Conservation (phyloP, 164 flowering plant genomes). For the Vitis labrusca region DNA sequence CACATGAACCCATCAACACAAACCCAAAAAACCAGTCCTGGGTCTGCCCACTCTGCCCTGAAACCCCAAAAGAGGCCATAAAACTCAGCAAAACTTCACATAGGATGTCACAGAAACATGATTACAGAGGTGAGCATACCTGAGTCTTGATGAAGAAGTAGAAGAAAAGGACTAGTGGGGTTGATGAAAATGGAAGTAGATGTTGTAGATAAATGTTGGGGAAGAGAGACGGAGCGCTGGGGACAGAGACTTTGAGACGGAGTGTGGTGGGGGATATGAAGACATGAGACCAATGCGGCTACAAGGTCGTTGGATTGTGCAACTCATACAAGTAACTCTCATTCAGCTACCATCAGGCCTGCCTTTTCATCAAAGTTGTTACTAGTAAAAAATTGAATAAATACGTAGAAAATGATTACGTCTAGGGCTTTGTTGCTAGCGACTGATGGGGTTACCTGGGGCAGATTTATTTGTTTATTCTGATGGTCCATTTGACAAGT, state of each 20-base stretch:
- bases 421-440: neutral
- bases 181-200: neutral
- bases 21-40: neutral
- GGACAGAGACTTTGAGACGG: constrained; percentile 7
- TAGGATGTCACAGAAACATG: neutral
- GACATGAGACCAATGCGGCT: neutral
- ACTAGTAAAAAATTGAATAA: constrained; percentile 1
- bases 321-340: constrained; percentile 1
- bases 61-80: neutral
- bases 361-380: constrained; percentile 25
- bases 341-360: constrained; percentile 8
- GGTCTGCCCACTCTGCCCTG: neutral
- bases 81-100: neutral
- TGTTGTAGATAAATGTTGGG: neutral
- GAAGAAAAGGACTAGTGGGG: neutral
- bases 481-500: neutral
- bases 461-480: constrained; percentile 6
- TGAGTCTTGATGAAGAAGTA: neutral
- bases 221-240: neutral
- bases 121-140: neutral
- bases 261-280: neutral
- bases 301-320: constrained; percentile 4
- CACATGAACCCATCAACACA: constrained; percentile 6
- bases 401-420: constrained; percentile 11
- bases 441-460: constrained; percentile 16